phyloP scores from a whole-genome alignment of 305 asterid genomes.

The Vinca major region DNA sequence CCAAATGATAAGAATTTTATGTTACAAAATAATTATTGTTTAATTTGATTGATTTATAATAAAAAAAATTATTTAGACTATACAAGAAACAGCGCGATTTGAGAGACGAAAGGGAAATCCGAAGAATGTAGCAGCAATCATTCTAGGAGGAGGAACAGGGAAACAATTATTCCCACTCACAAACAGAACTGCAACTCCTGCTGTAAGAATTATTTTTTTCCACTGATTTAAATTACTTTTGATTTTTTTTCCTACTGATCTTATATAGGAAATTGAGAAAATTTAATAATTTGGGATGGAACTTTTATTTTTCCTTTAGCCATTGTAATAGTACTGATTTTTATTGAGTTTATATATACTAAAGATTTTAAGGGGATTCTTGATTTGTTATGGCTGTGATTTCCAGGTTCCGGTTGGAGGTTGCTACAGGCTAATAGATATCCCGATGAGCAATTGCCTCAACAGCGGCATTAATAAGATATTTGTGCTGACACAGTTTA shows the following conservation, averaged over 20 bases:
- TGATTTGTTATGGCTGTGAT: slow-evolving; percentile 11
- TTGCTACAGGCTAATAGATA: slow-evolving; percentile 86
- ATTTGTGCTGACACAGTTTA: slow-evolving; percentile 90
- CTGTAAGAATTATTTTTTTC: slow-evolving; percentile 49
- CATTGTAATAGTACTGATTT: not conserved
- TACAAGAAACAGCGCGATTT: slow-evolving; percentile 32
- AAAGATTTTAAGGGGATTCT: slow-evolving; percentile 8
- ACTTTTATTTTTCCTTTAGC: too few relatives aligned
- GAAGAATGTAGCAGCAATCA: slow-evolving; percentile 89
- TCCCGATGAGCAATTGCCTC: slow-evolving; percentile 97
- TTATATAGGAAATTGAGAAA: too few relatives aligned
- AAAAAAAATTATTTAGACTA: slow-evolving; percentile 43
- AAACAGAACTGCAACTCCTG: slow-evolving; percentile 84
- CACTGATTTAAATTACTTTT: too few relatives aligned
- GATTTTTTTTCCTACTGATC: too few relatives aligned
- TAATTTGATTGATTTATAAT: slow-evolving; percentile 12
- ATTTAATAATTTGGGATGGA: too few relatives aligned
- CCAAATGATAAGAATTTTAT: not conserved
- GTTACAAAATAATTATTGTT: not conserved
- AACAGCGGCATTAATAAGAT: slow-evolving; percentile 92
- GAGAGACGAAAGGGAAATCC: slow-evolving; percentile 67
- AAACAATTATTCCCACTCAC: slow-evolving; percentile 84
- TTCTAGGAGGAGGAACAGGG: slow-evolving; percentile 93
- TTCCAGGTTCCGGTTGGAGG: slow-evolving; percentile 93
- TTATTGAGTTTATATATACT: not conserved